Evolutionary conservation across 2,329 filamentous ascomycete genomes (phyloP).

Genomic region (Trichoderma pleuroti): DNA sequence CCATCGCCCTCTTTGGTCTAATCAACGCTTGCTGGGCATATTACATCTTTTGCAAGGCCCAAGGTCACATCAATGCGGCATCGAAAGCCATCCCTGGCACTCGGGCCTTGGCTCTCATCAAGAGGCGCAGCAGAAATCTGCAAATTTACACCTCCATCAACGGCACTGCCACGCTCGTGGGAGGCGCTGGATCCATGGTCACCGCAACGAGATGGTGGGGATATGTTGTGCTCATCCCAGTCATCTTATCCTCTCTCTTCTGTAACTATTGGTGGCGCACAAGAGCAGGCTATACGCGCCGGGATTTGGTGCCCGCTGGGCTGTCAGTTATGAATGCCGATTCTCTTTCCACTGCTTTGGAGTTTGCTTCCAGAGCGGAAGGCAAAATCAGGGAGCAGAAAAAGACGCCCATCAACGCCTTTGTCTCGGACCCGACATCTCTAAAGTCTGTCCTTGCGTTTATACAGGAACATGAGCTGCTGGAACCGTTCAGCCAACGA

Average conservation of each 20-base stretch:
- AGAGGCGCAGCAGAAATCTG: conserved; percentile 38
- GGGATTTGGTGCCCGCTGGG: background rate
- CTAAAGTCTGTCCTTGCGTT: conserved; percentile 20
- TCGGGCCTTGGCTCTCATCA: conserved; percentile 30
- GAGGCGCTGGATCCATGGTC: conserved; percentile 47
- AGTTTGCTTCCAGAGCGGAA: conserved; percentile 24
- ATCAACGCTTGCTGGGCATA: conserved; percentile 47
- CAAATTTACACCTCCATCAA: conserved; percentile 44
- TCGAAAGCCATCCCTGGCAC: conserved; percentile 27
- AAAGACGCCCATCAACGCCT: conserved; percentile 10
- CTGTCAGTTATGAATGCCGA: conserved; percentile 1
- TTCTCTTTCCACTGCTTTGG: conserved; percentile 22
- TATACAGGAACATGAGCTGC: conserved; percentile 20
- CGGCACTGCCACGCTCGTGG: conserved; percentile 44
- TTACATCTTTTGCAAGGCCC: conserved; percentile 41
- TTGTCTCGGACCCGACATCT: conserved; percentile 20
- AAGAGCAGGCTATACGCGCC: conserved; percentile 41
- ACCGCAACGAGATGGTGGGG: conserved; percentile 51
- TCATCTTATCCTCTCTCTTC: conserved; percentile 43
- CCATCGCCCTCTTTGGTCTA: conserved; percentile 47
- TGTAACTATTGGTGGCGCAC: conserved; percentile 49
- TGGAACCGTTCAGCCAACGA: conserved; percentile 18
- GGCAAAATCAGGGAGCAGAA: conserved; percentile 4
- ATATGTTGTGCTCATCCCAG: conserved; percentile 49
- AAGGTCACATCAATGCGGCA: conserved; percentile 34